Percentiles rank a stretch among this genome's conserved stretches.
phyloP scores from a whole-genome alignment of 306 rosid genomes.

The Macrotyloma uniflorum region DNA sequence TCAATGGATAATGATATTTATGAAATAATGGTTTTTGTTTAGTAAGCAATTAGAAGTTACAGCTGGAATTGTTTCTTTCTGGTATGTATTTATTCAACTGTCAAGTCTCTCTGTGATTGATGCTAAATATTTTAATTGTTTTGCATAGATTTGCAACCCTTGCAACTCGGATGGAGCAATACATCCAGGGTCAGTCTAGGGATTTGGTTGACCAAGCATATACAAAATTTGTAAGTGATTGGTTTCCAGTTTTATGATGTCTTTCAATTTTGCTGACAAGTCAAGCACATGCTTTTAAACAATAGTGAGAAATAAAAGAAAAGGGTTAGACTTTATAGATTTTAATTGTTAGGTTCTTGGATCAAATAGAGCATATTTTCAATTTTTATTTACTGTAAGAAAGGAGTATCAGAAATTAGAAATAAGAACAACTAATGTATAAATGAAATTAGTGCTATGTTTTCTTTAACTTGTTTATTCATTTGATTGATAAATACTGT shows the following conservation, averaged over 20 bases:
- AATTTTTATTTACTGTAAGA: not conserved
- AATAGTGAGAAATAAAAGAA: not conserved
- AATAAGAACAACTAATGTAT: not conserved
- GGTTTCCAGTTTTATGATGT: conserved; percentile 22
- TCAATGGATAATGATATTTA: conserved; percentile 6
- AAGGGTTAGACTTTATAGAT: not conserved
- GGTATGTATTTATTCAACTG: conserved; percentile 13
- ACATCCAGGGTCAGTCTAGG: conserved; percentile 98
- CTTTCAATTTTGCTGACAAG: conserved; percentile 10
- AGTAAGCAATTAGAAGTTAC: conserved; percentile 16
- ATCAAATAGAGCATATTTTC: not conserved
- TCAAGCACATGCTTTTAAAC: conserved; percentile 18
- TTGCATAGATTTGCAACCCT: conserved; percentile 86
- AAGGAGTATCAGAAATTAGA: not conserved
- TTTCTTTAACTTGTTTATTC: not conserved
- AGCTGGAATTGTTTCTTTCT: conserved; percentile 15
- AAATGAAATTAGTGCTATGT: not conserved
- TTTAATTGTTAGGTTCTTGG: not conserved
- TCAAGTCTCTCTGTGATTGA: conserved; percentile 2
- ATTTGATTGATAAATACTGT: not conserved
- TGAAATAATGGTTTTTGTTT: conserved; percentile 17
- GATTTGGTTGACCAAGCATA: conserved; percentile 99
- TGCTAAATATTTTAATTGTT: conserved; percentile 31
- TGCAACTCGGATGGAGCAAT: conserved; percentile 99
- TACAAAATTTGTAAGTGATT: conserved; percentile 86